Base-by-base conservation (phyloP, 192 early-diverging fungal species). In the Coemansia sp. region DNA sequence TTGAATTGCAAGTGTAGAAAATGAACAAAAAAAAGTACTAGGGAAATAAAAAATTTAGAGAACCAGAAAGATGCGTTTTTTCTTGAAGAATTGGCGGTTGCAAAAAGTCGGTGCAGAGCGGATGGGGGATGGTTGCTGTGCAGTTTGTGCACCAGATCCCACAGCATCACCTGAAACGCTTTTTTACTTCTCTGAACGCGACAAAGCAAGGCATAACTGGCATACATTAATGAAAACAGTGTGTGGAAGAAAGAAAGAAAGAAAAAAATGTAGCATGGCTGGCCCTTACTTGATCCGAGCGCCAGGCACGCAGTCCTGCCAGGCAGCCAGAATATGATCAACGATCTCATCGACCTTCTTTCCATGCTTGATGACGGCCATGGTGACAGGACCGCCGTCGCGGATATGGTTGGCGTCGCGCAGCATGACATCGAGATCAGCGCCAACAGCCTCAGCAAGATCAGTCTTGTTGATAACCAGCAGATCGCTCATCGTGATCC, bases 401-500 rank as follows among this genome's bases (percentile, higher is more conserved):
- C 89, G 85, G 91, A 98, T 98, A 61, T 90, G 85, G 62, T 84
- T 84, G 14, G 94, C 89, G 76, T 98, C 96, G 50, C 92, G 83
- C 22, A 86, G 88, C 96, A 98, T 98, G 12, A 98, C 94, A 32
- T 71, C 79, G 61, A 98, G 84, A 64, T 98, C 93, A 10, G 96
- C 94, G 11, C 96, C 96, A 10, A 98, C 90, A 38, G 89, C 88
- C 38, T 83, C 77, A 25, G 96, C 96, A 28, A 98, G 73, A 74
- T 98, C 96, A 5, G 94, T 96, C 88, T 98, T 98, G 83, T 98
- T 98, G 73, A 98, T 89, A 33, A 98, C 86, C 32, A 98, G 84
- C 40, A 98, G 84, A 67, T 98, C 96, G 63, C 91, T 93, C 75
- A 96, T 93, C 6, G 94, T 96, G 63, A 96, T 98, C 62, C 96